A percentile compares a stretch with the other conserved stretches of the same genome.
Conservation (phyloP, 1,139 yeast species). For the Debaryomycetaceae sp. region DNA sequence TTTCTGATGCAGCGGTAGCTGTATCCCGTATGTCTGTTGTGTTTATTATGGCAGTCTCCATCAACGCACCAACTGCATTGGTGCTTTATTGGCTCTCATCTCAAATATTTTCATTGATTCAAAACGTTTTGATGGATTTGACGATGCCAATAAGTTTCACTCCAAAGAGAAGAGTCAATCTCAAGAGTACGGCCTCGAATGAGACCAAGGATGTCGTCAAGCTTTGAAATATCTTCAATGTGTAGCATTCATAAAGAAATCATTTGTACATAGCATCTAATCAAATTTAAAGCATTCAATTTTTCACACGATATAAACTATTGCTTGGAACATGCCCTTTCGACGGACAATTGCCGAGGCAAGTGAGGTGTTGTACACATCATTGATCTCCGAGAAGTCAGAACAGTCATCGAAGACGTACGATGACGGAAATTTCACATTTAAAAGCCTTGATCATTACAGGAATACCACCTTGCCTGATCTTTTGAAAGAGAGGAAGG, state of each 20-base stretch:
- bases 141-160: conserved; percentile 57
- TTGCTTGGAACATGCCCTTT: conserved; percentile 2
- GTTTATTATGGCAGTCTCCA: conserved; percentile 76
- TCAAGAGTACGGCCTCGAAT: background rate
- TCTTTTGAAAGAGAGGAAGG: conserved; percentile 15
- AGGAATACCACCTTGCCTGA: conserved; percentile 24
- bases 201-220: conserved; percentile 4
- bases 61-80: conserved; percentile 82
- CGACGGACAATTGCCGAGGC: conserved; percentile 4
- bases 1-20: conserved; percentile 59
- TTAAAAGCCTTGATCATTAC: conserved; percentile 38
- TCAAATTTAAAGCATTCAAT: background rate
- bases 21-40: conserved; percentile 72
- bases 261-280: background rate
- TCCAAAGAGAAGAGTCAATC: conserved; percentile 33
- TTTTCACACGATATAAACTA: background rate
- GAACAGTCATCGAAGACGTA: conserved; percentile 13
- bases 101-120: conserved; percentile 68
- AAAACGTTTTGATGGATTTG: conserved; percentile 69
- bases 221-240: background rate
- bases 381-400: conserved; percentile 10
- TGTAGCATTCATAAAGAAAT: background rate
- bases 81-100: conserved; percentile 86
- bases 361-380: conserved; percentile 6
- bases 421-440: conserved; percentile 20